Conservation (phyloP, 106 monocot species). For the Gastrodia elata region DNA sequence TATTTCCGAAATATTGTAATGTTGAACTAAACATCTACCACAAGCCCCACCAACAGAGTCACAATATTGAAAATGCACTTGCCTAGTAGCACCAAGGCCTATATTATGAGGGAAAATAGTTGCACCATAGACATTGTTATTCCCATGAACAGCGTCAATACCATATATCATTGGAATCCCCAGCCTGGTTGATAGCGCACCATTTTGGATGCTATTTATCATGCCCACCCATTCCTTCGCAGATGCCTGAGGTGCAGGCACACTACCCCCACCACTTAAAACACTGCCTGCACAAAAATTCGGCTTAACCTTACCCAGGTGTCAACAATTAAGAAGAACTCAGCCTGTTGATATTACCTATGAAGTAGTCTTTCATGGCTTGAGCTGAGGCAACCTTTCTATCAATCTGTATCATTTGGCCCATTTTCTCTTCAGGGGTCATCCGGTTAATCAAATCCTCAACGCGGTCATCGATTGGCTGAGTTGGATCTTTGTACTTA, state of each 20-base stretch:
- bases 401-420: slow-evolving; percentile 54
- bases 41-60: not conserved
- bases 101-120: slow-evolving; percentile 71
- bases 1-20: no score
- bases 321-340: not conserved
- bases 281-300: slow-evolving; percentile 40
- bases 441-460: slow-evolving; percentile 30
- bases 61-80: slow-evolving; percentile 4
- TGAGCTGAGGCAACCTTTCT: slow-evolving; percentile 21
- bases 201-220: slow-evolving; percentile 47
- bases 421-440: slow-evolving; percentile 49
- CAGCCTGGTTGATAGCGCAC: slow-evolving; percentile 36
- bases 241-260: slow-evolving; percentile 35
- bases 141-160: slow-evolving; percentile 79
- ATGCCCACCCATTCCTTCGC: slow-evolving; percentile 44
- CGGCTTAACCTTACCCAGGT: not conserved
- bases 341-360: slow-evolving; percentile 20
- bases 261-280: slow-evolving; percentile 63
- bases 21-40: no score
- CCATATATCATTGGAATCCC: slow-evolving; percentile 77
- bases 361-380: slow-evolving; percentile 34
- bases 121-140: slow-evolving; percentile 62
- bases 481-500: slow-evolving; percentile 42
- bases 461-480: slow-evolving; percentile 26
- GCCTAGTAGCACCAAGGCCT: slow-evolving; percentile 60